A percentile compares a stretch with the other conserved stretches of the same genome.
Conservation (phyloP, 2,329 filamentous ascomycete species). For the Exophiala alcalophila region DNA sequence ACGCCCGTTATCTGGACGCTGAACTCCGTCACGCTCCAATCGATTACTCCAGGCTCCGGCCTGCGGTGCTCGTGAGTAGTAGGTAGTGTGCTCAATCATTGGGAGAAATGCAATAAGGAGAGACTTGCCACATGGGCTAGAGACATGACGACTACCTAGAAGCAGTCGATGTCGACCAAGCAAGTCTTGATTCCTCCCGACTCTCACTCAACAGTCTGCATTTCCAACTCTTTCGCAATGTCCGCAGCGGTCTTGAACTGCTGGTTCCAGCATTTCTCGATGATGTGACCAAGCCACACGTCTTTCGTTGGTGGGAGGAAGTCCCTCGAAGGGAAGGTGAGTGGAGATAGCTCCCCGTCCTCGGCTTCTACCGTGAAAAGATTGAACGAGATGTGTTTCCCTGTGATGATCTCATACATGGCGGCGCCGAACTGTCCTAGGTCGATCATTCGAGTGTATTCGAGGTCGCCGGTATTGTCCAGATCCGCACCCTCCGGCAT, state of each 20-base stretch:
- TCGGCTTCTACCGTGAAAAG: constrained; percentile 25
- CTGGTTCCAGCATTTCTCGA: constrained; percentile 34
- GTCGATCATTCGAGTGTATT: constrained; percentile 32
- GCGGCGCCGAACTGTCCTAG: constrained; percentile 34
- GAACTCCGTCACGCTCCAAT: no score
- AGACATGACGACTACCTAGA: no score
- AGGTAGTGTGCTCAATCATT: no score
- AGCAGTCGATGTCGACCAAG: no score
- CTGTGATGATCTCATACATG: constrained; percentile 34
- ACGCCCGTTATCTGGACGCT: no score
- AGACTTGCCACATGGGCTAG: no score
- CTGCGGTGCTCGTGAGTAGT: no score
- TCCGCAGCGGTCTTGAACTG: constrained; percentile 25
- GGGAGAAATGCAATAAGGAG: no score
- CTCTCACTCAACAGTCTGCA: no score
- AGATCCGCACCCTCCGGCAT: constrained; percentile 31
- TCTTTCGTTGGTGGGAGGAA: constrained; percentile 30
- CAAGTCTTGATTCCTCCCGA: no score
- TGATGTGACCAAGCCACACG: constrained; percentile 33
- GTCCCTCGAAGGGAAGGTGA: constrained; percentile 29
- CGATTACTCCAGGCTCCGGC: no score
- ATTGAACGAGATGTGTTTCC: constrained; percentile 29
- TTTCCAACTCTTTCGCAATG: constrained; percentile 22
- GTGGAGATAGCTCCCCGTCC: constrained; percentile 11
- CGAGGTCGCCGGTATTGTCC: constrained; percentile 31